Base-by-base conservation (phyloP, 164 flowering plant species). In the Santalum album region DNA sequence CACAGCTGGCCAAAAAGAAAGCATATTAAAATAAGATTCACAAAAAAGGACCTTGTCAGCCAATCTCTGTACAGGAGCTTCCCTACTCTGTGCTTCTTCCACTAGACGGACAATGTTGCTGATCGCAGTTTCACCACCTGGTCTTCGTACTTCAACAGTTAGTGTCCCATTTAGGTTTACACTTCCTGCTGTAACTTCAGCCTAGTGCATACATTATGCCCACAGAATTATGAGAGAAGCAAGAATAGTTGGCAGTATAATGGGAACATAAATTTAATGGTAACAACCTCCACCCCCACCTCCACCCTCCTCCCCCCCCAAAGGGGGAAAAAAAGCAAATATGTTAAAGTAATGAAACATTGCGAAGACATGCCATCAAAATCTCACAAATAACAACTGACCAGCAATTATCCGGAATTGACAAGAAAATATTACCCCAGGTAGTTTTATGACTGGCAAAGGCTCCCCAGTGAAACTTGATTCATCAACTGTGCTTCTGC, bases 381-480 rank as follows among this genome's bases (percentile, higher is more conserved):
- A 7, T 23, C 12, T 53, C 21, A 22, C 12, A 7, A 25, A 12
- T 15, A 7, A 1, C 36, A 32, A 1, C 36, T 32, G 12, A 32
- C 12, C 43, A 26, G 38, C n/a, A 18, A 45, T 27, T 26, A 51
- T 43, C 43, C 23, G 34, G 24, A 58, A 1, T 40, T 45, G 25
- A 9, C 49, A 21, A 21, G 49, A 22, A 54, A 14, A 61, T 38
- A 60, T 57, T 82, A 90, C 99, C 96, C 90, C 99, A 55, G 88
- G 80, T 43, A 87, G 25, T 73, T 94, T 94, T 22, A 91, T 85
- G 56, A 86, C 86, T 25, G 99, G 99, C 57, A 94, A 66, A 57
- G 97, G 97, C 76, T 94, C 99, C 62, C 99, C 99, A 1, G 96
- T 90, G 62, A 94, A 82, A 66, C 92, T 84, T 55, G 99, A 94